Percentiles rank a stretch among this genome's conserved stretches.
These are phyloP conservation scores for Brettanomyces bruxellensis DNA, from an alignment of 805 yeast species.

Conservation along the genomic window DNA sequence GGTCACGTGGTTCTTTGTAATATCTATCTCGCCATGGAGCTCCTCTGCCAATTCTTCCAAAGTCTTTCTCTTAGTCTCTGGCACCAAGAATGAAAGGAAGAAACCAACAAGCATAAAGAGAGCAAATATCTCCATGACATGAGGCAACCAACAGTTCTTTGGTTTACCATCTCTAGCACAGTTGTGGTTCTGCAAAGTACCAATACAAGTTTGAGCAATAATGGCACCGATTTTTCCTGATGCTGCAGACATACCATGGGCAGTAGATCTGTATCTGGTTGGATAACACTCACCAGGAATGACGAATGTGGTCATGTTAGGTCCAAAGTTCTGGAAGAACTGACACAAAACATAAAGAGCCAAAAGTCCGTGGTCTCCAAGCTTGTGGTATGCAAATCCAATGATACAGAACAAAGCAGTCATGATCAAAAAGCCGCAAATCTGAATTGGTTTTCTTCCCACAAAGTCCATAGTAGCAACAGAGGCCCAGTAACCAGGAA, in stretches of 20 bases:
- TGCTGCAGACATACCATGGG: conserved; percentile 93
- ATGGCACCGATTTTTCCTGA: conserved; percentile 89
- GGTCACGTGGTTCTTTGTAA: conserved; percentile 7
- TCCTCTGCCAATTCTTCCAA: conserved; percentile 76
- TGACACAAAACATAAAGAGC: conserved; percentile 75
- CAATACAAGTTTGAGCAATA: conserved; percentile 79
- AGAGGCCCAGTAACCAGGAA: conserved; percentile 89
- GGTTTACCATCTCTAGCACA: conserved; percentile 48
- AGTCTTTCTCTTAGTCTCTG: conserved; percentile 89
- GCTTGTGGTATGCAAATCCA: conserved; percentile 75
- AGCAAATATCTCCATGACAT: conserved; percentile 91
- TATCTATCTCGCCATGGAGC: conserved; percentile 70
- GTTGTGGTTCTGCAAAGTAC: conserved; percentile 73
- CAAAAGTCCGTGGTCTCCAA: conserved; percentile 57
- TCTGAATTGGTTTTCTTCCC: conserved; percentile 81
- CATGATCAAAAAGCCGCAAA: conserved; percentile 63
- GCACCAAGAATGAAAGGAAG: conserved; percentile 55
- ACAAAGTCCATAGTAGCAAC: conserved; percentile 71
- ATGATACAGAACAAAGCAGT: conserved; percentile 68
- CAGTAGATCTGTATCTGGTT: conserved; percentile 91
- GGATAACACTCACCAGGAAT: conserved; percentile 91
- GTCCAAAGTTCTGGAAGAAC: conserved; percentile 88
- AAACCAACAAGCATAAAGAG: conserved; percentile 82
- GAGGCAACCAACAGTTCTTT: conserved; percentile 74
- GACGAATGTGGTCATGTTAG: conserved; percentile 85